Evolutionary conservation across 2,329 filamentous ascomycete genomes (phyloP), one percentile per base, ranked within the genome.

Genomic region (Emmonsiellopsis sp.): DNA sequence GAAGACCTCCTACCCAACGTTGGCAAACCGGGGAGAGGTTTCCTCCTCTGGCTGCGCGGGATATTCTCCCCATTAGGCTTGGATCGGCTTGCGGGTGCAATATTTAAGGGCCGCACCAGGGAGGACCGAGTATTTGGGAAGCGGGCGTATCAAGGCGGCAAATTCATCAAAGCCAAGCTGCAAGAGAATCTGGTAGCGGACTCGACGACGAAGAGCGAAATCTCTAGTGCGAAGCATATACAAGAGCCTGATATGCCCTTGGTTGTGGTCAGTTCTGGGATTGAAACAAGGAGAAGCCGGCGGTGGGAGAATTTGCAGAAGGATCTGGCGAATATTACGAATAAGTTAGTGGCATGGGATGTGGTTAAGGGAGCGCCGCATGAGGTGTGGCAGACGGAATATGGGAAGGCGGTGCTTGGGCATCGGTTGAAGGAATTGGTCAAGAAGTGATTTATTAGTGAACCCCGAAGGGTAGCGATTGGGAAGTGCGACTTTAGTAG

Each of bases 111-210:
- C 39, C 86, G 90, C 42, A 86, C 79, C 1, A 83, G 87, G 39
- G 82, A 86, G 65, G 92, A 97, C 67, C 85, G 93, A 8, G 83
- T 95, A 9, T 94, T 87, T 69, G 93, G 93, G 10, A 79, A 82
- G 44, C 82, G 84, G 5, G 83, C 89, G 0, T 86, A 89, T 64
- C 88, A 95, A 69, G 79, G 78, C 27, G 88, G 87, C 56, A 94
- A 91, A 67, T 85, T 82, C 67, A 85, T 96, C 68, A 95, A 94
- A 68, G 87, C 90, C 4, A 88, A 91, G 70, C 77, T 98, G 53
- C 93, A 98, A 71, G 93, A 98, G 73, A 92, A 86, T 59, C 77
- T 97, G 1, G 89, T 96, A 34, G 91, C 91, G 0, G 81, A 84
- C 59, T 88, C 87, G 0, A 82, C 97, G 60, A 89, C 89, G 11